Conservation (phyloP, 139 green algal genomes). For the Chlamydomonas asymmetrica region DNA sequence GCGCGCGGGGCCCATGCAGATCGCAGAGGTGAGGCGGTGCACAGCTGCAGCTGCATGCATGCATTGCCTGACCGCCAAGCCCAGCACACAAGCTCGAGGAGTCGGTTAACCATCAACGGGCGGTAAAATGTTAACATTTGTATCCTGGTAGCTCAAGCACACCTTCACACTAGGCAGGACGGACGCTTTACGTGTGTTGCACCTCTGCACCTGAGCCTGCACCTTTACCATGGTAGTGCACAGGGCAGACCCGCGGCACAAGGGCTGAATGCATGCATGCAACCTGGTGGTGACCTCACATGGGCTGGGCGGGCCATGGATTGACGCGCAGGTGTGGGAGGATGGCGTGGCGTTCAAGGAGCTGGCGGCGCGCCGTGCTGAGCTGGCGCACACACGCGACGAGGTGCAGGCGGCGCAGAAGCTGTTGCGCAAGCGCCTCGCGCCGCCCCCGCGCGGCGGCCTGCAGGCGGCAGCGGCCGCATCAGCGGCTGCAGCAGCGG, state of each 20-base stretch:
- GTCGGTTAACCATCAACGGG: not conserved
- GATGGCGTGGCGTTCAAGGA: constrained; percentile 75
- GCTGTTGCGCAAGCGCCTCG: constrained; percentile 48
- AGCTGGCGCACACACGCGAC: constrained; percentile 54
- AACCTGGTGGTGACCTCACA: not conserved
- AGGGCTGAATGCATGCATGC: not conserved
- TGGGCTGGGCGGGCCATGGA: no score
- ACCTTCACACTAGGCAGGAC: no score
- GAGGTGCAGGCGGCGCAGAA: constrained; percentile 74
- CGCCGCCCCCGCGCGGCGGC: constrained; percentile 32
- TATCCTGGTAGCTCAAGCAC: no score
- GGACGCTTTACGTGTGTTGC: no score
- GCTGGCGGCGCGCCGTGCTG: constrained; percentile 36
- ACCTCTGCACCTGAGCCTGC: no score
- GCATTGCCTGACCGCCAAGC: not conserved
- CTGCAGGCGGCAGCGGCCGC: constrained; percentile 8
- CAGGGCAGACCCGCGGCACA: no score
- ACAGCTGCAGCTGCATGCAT: not conserved
- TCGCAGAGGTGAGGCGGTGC: constrained; percentile 19
- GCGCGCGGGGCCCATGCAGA: constrained; percentile 40
- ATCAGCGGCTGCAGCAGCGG: not conserved
- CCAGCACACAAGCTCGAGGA: not conserved
- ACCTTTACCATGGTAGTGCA: no score
- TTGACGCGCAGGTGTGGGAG: constrained; percentile 83
- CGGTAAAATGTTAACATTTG: not conserved